A percentile compares a stretch with the other conserved stretches of the same genome.
These are phyloP conservation scores for Saccharomyces paradoxus DNA, from an alignment of 805 yeast genomes.

Conservation along the genomic window DNA sequence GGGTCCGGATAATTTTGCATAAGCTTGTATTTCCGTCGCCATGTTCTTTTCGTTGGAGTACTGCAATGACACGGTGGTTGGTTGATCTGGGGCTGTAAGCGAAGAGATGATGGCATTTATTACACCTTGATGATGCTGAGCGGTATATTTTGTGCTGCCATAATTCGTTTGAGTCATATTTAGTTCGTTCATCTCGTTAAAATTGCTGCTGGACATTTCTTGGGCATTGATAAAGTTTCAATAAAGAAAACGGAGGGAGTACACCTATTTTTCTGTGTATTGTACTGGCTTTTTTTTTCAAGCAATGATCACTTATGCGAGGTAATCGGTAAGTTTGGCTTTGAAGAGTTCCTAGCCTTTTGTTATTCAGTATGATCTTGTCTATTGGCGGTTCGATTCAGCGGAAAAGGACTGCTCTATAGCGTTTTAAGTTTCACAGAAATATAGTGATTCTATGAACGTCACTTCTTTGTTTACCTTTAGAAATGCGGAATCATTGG, in stretches of 20 bases:
- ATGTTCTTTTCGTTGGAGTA: conserved; percentile 66
- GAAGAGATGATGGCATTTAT: conserved; percentile 68
- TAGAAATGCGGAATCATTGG: not conserved
- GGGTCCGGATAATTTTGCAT: conserved; percentile 89
- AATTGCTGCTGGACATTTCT: not conserved
- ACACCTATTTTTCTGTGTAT: not conserved
- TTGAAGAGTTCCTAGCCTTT: not conserved
- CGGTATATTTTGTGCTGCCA: conserved; percentile 8
- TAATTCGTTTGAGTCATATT: not conserved
- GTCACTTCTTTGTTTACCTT: not conserved
- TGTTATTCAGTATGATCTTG: not conserved
- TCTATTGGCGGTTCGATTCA: not conserved
- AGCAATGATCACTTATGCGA: not conserved
- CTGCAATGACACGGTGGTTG: conserved; percentile 62
- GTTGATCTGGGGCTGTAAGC: conserved; percentile 62
- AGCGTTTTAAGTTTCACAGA: not conserved
- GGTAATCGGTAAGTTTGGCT: not conserved
- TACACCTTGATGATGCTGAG: conserved; percentile 40
- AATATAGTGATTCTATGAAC: not conserved
- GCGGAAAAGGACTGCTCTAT: not conserved
- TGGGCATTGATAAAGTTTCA: not conserved
- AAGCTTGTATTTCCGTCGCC: conserved; percentile 83
- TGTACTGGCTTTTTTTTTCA: not conserved
- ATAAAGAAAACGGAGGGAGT: not conserved
- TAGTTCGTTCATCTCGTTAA: not conserved